Evolutionary conservation across 2,329 filamentous ascomycete genomes (phyloP), one percentile per base, ranked within the genome.

Genomic region (Aspergillus quadricinctus): DNA sequence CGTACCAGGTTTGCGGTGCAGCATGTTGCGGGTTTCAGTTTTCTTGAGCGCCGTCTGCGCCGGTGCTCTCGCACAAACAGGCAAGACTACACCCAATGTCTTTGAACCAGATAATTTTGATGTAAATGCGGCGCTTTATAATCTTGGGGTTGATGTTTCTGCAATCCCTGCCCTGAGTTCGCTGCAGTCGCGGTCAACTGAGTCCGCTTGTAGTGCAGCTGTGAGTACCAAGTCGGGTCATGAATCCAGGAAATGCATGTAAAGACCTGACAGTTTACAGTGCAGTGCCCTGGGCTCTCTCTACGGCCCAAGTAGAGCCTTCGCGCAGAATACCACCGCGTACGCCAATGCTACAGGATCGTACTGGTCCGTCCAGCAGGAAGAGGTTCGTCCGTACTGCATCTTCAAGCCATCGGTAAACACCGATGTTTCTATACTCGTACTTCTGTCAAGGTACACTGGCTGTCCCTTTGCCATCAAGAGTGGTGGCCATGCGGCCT

Each of bases 401-500:
- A 61, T 72, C 40, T 72, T 75, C 61, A 63, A 67, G 21, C 71
- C 72, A 5, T 53, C 60, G 4, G 57, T 52, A 9, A 61, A 67
- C 23, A 53, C 57, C 5, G 66, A 75, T 7, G 68, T 75, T 10
- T 67, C 71, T n/a, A 56, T 63, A n/a, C 58, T 63, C 6, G 56
- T 76, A 4, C 56, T 72, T 19, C 52, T 75, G n/a, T 64, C 67
- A 6, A 65, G 64, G 3, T 50, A 69, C 1, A 69, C 66, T 3
- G 55, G 60, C 5, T 76, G 74, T 29, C 66, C 69, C 0, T 86
- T 86, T 60, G 82, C 83, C 6, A 69, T 83, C 61, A 81, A 82
- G 61, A 80, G 80, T 7, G 83, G 83, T 28, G 83, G 83, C 1
- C 83, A 86, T 68, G 81, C 80, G 55, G 79, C 81, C 3, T 83